phyloP scores from a whole-genome alignment of 805 yeast species.

The Brettanomyces custersianus region DNA sequence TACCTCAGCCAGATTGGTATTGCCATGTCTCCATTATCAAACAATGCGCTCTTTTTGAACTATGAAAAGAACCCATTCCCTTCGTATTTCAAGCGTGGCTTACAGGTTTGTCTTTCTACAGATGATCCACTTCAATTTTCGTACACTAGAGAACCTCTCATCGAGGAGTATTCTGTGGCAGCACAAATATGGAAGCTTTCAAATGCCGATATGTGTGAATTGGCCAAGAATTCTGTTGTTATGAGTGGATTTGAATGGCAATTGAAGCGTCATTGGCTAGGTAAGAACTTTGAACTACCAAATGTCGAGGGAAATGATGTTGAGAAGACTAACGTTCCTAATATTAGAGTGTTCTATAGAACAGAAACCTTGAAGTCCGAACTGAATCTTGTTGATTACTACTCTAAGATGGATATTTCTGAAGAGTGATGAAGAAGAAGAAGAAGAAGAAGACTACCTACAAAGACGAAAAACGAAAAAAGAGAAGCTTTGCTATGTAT shows the following conservation, averaged over 20 bases:
- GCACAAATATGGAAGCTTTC: constrained; percentile 94
- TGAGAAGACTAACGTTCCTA: constrained; percentile 92
- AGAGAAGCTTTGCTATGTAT: no score
- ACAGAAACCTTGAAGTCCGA: constrained; percentile 70
- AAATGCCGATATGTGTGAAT: constrained; percentile 94
- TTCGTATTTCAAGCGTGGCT: constrained; percentile 82
- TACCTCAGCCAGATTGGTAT: constrained; percentile 92
- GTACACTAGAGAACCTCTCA: constrained; percentile 92
- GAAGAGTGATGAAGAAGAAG: background rate
- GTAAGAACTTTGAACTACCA: constrained; percentile 44
- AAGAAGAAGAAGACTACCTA: no score
- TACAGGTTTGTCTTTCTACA: constrained; percentile 89
- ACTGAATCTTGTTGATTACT: constrained; percentile 56
- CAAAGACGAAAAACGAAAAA: no score
- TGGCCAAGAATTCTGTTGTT: constrained; percentile 84
- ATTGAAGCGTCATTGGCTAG: constrained; percentile 89
- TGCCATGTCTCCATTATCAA: constrained; percentile 97
- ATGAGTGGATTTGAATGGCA: constrained; percentile 92
- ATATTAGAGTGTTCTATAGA: constrained; percentile 76
- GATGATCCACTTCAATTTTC: constrained; percentile 98
- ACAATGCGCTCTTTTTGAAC: constrained; percentile 90
- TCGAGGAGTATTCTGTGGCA: constrained; percentile 96
- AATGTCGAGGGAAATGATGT: constrained; percentile 83
- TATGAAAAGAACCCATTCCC: constrained; percentile 97
- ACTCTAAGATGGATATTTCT: constrained; percentile 26